Conservation (phyloP, 192 early-diverging fungal species). For the Coemansia sp. region DNA sequence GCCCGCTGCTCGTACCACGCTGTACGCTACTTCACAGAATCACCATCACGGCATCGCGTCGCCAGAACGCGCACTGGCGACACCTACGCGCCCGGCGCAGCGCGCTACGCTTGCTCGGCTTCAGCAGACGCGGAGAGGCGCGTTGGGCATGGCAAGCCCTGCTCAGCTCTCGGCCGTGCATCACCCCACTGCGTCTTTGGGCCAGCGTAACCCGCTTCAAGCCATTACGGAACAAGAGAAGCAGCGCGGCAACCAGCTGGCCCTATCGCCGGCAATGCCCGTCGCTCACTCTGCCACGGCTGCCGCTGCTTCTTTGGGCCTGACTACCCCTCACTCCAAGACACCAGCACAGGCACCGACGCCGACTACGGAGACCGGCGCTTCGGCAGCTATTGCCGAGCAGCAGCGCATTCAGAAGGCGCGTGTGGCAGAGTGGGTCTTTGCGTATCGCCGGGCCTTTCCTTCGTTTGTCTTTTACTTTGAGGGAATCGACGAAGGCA, state of each 20-base stretch:
- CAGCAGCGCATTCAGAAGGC: slow-evolving; percentile 40
- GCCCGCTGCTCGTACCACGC: slow-evolving; percentile 19
- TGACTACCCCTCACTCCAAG: not conserved
- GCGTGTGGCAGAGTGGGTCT: slow-evolving; percentile 52
- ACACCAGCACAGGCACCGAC: not conserved
- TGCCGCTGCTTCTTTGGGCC: not conserved
- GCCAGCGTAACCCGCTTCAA: slow-evolving; percentile 33
- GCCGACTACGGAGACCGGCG: not conserved
- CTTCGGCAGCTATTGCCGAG: slow-evolving; percentile 8
- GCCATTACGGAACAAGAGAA: slow-evolving; percentile 40
- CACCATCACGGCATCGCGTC: slow-evolving; percentile 12
- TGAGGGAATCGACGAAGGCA: slow-evolving; percentile 50
- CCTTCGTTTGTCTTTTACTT: slow-evolving; percentile 54
- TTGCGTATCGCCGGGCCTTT: slow-evolving; percentile 43
- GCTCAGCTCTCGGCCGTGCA: slow-evolving; percentile 1
- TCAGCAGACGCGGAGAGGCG: slow-evolving; percentile 15
- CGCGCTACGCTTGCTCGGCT: slow-evolving; percentile 28
- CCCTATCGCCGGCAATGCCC: not conserved
- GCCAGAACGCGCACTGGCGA: slow-evolving; percentile 26
- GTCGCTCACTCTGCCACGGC: not conserved
- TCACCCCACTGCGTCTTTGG: slow-evolving; percentile 1
- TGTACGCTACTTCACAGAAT: slow-evolving; percentile 17
- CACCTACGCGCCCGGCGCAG: slow-evolving; percentile 37
- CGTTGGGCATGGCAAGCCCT: slow-evolving; percentile 13
- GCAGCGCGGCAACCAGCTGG: slow-evolving; percentile 19